phyloP scores from a whole-genome alignment of 108 stramenopile genomes.

The Epipyxis sp. region DNA sequence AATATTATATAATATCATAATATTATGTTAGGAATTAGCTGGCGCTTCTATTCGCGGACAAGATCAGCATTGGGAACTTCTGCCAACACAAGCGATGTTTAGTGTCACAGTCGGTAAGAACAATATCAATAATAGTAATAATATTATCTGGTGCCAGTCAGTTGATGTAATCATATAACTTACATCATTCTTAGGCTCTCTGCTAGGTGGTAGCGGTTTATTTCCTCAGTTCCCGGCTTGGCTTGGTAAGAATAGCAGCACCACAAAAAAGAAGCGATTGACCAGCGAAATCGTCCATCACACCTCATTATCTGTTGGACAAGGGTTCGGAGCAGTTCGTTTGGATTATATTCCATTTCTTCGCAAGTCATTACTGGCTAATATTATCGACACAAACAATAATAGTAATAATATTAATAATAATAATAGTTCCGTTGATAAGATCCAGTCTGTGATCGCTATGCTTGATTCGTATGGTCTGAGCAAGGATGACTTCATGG shows the following conservation, averaged over 20 bases:
- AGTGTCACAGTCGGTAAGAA: slow-evolving; percentile 82
- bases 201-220: slow-evolving; percentile 18
- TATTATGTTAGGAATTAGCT: no score
- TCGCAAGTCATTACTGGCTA: slow-evolving; percentile 57
- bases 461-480: slow-evolving; percentile 90
- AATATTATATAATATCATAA: no score
- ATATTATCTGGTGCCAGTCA: no score
- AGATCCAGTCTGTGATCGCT: slow-evolving; percentile 52
- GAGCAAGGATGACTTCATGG: slow-evolving; percentile 84
- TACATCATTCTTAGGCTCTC: slow-evolving; percentile 83
- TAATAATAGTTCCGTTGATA: not conserved
- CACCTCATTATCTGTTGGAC: slow-evolving; percentile 71
- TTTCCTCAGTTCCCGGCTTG: slow-evolving; percentile 49
- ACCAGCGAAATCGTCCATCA: slow-evolving; percentile 79
- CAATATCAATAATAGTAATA: no score
- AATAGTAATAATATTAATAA: slow-evolving; percentile 47
- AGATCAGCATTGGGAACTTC: slow-evolving; percentile 86
- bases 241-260: slow-evolving; percentile 86
- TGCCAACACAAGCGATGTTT: slow-evolving; percentile 72
- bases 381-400: slow-evolving; percentile 51
- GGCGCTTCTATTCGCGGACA: slow-evolving; percentile 73
- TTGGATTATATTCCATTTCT: slow-evolving; percentile 73
- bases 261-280: slow-evolving; percentile 72
- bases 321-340: slow-evolving; percentile 63
- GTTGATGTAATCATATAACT: slow-evolving; percentile 71